A percentile compares a stretch with the other conserved stretches of the same genome.
Conservation (phyloP, 1,284 basidiomycete species). For the Heterobasidion annosum region DNA sequence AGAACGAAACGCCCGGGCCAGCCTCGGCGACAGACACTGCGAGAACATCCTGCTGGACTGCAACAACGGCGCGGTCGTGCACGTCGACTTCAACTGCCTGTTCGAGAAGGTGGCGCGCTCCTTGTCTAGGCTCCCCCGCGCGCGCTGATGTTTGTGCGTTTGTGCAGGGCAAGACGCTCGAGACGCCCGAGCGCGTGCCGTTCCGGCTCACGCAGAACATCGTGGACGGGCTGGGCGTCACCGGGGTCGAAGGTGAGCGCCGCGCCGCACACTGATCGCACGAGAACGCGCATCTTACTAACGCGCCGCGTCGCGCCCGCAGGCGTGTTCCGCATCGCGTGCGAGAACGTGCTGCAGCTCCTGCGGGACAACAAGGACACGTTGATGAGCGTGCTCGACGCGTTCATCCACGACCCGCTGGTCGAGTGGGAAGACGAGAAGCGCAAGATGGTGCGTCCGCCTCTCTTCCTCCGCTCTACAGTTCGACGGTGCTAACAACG, state of each 20-base stretch:
- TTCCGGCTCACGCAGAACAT: slow-evolving; percentile 96
- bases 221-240: slow-evolving; percentile 89
- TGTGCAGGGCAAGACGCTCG: slow-evolving; percentile 73
- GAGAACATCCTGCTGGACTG: slow-evolving; percentile 96
- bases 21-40: slow-evolving; percentile 94
- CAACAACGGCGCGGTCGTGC: slow-evolving; percentile 86
- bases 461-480: background rate
- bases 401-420: slow-evolving; percentile 96
- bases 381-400: slow-evolving; percentile 93
- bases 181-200: slow-evolving; percentile 89
- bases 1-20: slow-evolving; percentile 20
- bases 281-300: background rate
- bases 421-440: slow-evolving; percentile 91
- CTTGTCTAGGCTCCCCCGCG: background rate
- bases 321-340: slow-evolving; percentile 90
- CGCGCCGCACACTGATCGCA: background rate
- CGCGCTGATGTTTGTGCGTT: background rate
- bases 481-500: background rate
- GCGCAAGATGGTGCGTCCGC: slow-evolving; percentile 38
- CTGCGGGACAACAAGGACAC: slow-evolving; percentile 90
- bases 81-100: slow-evolving; percentile 97
- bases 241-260: slow-evolving; percentile 77
- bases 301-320: background rate
- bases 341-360: slow-evolving; percentile 86
- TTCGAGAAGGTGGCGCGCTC: slow-evolving; percentile 80